These are phyloP conservation scores for Chalaropsis thielavioides DNA, from an alignment of 2,329 filamentous ascomycete genomes.

Conservation along the genomic window DNA sequence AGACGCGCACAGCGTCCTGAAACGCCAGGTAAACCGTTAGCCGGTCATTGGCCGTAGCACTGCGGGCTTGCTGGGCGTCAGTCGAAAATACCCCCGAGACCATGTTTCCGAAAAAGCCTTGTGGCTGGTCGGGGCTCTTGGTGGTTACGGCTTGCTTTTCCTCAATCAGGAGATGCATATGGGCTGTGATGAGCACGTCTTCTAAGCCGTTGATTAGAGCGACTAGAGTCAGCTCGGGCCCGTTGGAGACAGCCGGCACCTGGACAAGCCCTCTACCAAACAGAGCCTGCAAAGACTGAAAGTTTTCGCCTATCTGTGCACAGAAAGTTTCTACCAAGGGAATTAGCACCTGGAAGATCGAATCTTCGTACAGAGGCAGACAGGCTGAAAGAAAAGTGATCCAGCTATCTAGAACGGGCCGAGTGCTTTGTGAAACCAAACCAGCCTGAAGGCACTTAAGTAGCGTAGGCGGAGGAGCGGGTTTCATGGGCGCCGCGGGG, in stretches of 20 bases:
- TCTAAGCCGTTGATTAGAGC: conserved; percentile 88
- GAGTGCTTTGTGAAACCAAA: conserved; percentile 58
- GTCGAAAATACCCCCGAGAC: conserved; percentile 79
- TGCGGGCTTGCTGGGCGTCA: conserved; percentile 62
- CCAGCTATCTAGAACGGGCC: conserved; percentile 80
- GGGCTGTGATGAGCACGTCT: conserved; percentile 72
- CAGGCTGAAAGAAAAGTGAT: conserved; percentile 71
- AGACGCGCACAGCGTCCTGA: conserved; percentile 85
- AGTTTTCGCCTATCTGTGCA: conserved; percentile 57
- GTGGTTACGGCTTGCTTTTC: conserved; percentile 52
- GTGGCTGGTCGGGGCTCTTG: conserved; percentile 70
- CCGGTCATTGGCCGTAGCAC: conserved; percentile 78
- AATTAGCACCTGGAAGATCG: conserved; percentile 80
- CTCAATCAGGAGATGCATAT: conserved; percentile 65
- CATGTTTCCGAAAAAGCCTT: conserved; percentile 88
- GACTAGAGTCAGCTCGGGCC: conserved; percentile 59
- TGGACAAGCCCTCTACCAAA: conserved; percentile 34
- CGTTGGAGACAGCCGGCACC: conserved; percentile 14
- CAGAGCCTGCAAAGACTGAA: conserved; percentile 51
- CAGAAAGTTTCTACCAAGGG: conserved; percentile 86
- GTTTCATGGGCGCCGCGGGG: conserved; percentile 8
- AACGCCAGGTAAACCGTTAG: conserved; percentile 92
- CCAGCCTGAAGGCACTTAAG: conserved; percentile 74
- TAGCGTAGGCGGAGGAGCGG: conserved; percentile 53
- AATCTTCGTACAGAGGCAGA: conserved; percentile 66